phyloP scores from a whole-genome alignment of 1,139 yeast species.

The Taphrina pruni region DNA sequence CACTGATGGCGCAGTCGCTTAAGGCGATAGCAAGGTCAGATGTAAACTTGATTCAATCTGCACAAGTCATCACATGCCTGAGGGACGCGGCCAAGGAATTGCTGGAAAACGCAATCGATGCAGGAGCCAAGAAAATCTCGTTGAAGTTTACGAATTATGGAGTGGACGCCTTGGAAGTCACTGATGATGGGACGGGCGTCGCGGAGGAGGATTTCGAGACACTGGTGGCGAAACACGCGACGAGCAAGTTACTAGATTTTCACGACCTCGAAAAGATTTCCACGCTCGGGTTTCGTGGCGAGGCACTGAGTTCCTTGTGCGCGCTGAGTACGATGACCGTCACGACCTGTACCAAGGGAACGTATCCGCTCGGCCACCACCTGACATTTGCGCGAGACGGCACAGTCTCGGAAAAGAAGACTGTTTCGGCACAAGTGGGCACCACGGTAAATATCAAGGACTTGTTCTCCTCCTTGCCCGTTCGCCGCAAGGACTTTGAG shows the following conservation, averaged over 20 bases:
- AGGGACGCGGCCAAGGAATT: conserved; percentile 81
- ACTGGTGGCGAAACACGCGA: conserved; percentile 70
- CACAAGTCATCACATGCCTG: conserved; percentile 86
- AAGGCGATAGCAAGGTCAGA: conserved; percentile 56
- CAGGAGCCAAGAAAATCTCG: conserved; percentile 75
- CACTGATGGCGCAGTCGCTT: conserved; percentile 5
- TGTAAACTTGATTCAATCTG: conserved; percentile 80
- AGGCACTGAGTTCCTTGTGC: conserved; percentile 78
- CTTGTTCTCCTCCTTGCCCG: conserved; percentile 68
- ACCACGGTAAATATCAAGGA: conserved; percentile 62
- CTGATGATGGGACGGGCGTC: conserved; percentile 83
- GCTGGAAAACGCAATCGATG: conserved; percentile 65
- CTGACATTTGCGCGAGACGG: conserved; percentile 66
- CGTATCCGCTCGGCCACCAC: conserved; percentile 64
- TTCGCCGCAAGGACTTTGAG: conserved; percentile 70
- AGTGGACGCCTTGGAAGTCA: conserved; percentile 70
- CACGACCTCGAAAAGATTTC: conserved; percentile 61
- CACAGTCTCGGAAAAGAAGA: conserved; percentile 23
- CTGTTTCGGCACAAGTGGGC: conserved; percentile 55
- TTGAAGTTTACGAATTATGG: conserved; percentile 73
- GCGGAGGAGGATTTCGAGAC: conserved; percentile 61
- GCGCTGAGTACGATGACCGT: conserved; percentile 61
- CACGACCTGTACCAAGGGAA: conserved; percentile 60
- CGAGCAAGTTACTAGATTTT: conserved; percentile 73
- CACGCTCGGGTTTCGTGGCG: conserved; percentile 84